Evolutionary conservation across 2,329 filamentous ascomycete species (phyloP).

Genomic region (Scedosporium aurantiacum): DNA sequence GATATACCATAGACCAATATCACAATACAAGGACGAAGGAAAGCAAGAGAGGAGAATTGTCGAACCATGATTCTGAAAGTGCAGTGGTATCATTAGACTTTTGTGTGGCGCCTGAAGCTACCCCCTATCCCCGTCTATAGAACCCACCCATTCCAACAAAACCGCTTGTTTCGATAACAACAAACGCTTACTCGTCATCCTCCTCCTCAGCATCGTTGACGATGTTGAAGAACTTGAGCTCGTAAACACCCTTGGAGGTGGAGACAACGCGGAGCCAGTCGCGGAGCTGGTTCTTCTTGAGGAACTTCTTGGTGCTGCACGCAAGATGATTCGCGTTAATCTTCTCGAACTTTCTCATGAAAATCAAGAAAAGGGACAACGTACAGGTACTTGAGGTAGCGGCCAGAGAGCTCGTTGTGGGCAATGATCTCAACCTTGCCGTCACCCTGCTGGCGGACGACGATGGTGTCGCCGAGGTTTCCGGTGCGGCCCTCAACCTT

Average conservation of each 20-base stretch:
- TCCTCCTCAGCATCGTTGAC: constrained; percentile 97
- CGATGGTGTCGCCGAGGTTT: constrained; percentile 90
- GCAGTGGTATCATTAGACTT: constrained; percentile 6
- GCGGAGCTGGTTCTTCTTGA: constrained; percentile 99
- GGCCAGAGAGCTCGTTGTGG: constrained; percentile 95
- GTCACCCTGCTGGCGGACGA: constrained; percentile 82
- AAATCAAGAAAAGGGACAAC: constrained; percentile 23
- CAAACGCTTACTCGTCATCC: constrained; percentile 82
- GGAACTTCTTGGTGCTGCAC: constrained; percentile 96
- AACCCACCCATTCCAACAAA: constrained; percentile 1
- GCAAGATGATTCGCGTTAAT: not conserved
- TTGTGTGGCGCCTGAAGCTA: not conserved
- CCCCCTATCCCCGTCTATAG: constrained; percentile 5
- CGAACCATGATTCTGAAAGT: constrained; percentile 1
- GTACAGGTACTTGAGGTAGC: constrained; percentile 99
- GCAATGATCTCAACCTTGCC: constrained; percentile 97
- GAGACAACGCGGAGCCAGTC: constrained; percentile 99
- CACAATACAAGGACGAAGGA: not conserved
- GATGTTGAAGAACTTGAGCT: constrained; percentile 99
- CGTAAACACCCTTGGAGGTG: constrained; percentile 95
- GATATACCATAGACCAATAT: not conserved
- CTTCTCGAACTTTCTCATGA: not conserved
- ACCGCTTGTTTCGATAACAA: not conserved
- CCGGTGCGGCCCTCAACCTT: constrained; percentile 98
- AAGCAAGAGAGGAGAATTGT: not conserved